These are phyloP conservation scores for Aspergillus funiculosus DNA, from an alignment of 495 filamentous ascomycete species.

Conservation along the genomic window DNA sequence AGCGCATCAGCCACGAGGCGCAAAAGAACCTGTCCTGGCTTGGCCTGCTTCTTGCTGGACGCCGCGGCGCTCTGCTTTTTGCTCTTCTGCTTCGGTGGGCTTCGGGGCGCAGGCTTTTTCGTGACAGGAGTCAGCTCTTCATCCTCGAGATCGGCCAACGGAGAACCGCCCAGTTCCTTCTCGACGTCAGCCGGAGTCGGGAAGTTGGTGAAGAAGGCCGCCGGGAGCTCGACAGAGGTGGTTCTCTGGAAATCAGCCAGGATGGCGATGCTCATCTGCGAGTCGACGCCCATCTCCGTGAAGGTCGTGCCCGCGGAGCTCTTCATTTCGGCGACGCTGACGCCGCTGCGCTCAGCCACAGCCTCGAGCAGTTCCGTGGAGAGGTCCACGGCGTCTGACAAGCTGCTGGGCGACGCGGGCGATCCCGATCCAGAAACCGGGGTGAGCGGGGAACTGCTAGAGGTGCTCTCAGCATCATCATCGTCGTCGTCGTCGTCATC, in stretches of 20 bases:
- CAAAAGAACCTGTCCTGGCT: no score
- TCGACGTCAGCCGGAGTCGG: not conserved
- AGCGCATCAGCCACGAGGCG: not conserved
- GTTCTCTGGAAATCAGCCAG: not conserved
- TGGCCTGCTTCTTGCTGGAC: no score
- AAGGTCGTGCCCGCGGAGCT: not conserved
- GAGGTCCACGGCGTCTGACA: not conserved
- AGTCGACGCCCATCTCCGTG: conserved; percentile 4
- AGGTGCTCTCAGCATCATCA: no score
- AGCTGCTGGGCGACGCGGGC: not conserved
- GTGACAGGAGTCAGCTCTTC: not conserved
- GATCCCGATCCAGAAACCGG: not conserved
- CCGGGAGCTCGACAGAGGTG: not conserved
- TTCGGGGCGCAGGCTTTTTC: not conserved
- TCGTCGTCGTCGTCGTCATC: no score
- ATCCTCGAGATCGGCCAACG: no score
- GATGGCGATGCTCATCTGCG: conserved; percentile 6
- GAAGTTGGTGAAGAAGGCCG: conserved; percentile 4
- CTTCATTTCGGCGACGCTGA: not conserved
- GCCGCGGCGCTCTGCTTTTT: no score
- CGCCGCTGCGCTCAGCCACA: not conserved
- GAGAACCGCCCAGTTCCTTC: not conserved
- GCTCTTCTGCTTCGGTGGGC: no score
- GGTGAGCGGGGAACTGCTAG: not conserved
- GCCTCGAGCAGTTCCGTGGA: not conserved